Conservation (phyloP, 176 grass and related monocot species). For the Miscanthus lutarioriparius region DNA sequence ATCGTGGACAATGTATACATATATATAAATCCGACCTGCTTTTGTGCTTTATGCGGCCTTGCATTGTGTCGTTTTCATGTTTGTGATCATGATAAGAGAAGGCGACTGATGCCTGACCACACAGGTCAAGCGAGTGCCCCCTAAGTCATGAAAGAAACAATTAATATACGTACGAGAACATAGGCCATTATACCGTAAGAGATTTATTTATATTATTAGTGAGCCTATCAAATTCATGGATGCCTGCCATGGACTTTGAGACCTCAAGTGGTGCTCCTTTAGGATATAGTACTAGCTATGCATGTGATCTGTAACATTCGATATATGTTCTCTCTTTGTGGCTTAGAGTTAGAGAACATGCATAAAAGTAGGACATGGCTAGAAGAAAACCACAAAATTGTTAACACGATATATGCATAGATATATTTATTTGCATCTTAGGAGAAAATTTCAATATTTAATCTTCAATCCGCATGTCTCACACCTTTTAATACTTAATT, state of each 20-base stretch:
- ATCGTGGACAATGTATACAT: neutral
- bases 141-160: conserved; percentile 8
- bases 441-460: no score
- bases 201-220: no score
- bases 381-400: neutral
- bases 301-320: no score
- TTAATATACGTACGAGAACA: neutral
- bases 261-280: neutral
- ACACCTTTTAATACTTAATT: no score
- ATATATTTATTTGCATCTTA: no score
- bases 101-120: neutral
- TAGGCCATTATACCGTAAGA: no score
- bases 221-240: neutral
- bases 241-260: neutral
- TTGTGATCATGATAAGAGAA: conserved; percentile 33
- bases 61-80: conserved; percentile 5
- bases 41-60: no score
- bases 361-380: neutral
- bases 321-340: neutral
- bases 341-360: neutral
- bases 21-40: no score
- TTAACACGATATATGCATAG: neutral
- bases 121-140: conserved; percentile 1
- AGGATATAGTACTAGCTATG: neutral
- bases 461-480: no score